Evolutionary conservation across 169 alveolate genomes (phyloP), one percentile per base, ranked within the genome.

Genomic region (Cryptosporidium felis): DNA sequence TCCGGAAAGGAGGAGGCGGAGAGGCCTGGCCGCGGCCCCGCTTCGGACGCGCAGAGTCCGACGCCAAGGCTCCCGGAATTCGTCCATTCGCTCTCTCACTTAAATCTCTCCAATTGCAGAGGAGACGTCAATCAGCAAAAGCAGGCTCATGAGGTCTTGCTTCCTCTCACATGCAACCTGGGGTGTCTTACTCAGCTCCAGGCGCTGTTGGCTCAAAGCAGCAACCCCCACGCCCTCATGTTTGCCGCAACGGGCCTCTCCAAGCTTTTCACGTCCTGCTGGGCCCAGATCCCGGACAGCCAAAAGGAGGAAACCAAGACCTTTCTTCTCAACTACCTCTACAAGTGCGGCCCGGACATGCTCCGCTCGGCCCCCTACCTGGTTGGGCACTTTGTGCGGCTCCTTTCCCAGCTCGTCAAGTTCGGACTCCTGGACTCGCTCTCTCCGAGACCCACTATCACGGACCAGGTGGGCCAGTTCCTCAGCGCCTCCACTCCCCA

Each of bases 331-430:
- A 91, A 94, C 61, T 93, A 93, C 85, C 90, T 95, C 51, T 94
- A 94, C 85, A 95, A 93, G 88, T 91, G 95, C 44, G 97, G 97
- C 51, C 96, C 97, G 10, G 97, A 94, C 38, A 88, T 95, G 92
- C 91, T 95, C 60, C 93, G 94, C 61, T 88, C 91, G 44, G 96
- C 97, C 36, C 96, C 97, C 12, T 95, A 93, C 82, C 91, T 94
- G 56, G 91, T 95, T 26, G 95, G 96, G 28, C 96, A 94, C 62
- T 92, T 93, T 63, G 94, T 95, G 26, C 94, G 96, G 38, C 92
- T 95, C 56, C 91, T 93, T 65, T 92, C 95, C 79, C 94, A 96
- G 51, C 85, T 94, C 18, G 94, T 94, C 9, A 94, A 94, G 80
- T 93, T 94, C 26, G 94, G 97, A 5, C 94, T 96, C 96, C 90